A percentile compares a stretch with the other conserved stretches of the same genome.
These are phyloP conservation scores for Closterium sp. DNA, from an alignment of 139 green algal species.

Conservation along the genomic window DNA sequence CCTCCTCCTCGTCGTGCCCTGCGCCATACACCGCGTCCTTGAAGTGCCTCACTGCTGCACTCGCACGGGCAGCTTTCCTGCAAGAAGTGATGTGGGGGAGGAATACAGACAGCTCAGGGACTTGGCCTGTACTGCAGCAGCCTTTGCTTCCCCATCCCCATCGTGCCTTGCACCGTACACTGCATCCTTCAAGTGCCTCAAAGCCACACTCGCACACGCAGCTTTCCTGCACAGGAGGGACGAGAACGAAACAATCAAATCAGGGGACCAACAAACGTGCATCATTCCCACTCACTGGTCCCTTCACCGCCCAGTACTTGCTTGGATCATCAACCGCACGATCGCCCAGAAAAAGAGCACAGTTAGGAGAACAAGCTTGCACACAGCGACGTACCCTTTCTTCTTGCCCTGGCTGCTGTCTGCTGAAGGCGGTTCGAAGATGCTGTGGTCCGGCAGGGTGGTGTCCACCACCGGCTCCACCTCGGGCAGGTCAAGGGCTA, in stretches of 20 bases:
- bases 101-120: too few relatives aligned
- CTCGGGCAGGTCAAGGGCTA: neutral
- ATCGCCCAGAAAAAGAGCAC: too few relatives aligned
- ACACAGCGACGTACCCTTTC: neutral
- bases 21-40: neutral
- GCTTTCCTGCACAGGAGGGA: neutral
- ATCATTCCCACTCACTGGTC: too few relatives aligned
- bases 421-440: neutral
- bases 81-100: too few relatives aligned
- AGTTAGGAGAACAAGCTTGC: too few relatives aligned
- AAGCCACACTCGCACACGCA: neutral
- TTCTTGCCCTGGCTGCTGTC: neutral
- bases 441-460: neutral
- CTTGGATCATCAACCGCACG: too few relatives aligned
- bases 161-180: neutral
- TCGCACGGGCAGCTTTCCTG: neutral
- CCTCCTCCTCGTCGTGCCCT: neutral
- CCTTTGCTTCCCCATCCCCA: neutral
- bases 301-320: too few relatives aligned
- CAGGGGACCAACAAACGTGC: neutral
- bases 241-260: neutral
- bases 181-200: neutral
- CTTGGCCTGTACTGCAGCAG: neutral
- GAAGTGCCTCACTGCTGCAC: neutral
- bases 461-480: neutral